These are phyloP conservation scores for Russula olivacea DNA, from an alignment of 768 basidiomycete genomes.

Conservation along the genomic window DNA sequence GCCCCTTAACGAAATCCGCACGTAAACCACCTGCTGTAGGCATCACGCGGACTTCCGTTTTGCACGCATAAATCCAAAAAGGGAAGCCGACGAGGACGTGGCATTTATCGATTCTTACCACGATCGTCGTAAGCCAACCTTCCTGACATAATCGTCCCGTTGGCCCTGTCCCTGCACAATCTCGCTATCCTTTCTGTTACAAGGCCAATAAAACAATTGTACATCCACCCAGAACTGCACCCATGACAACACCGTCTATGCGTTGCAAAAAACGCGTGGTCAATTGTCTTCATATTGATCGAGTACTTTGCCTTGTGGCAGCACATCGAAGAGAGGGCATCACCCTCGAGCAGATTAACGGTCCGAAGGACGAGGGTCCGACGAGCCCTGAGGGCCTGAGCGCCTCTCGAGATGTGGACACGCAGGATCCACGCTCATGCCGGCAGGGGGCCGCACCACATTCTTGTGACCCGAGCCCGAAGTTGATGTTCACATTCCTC, in stretches of 20 bases:
- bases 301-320: neutral
- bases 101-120: slow-evolving; percentile 18
- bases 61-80: slow-evolving; percentile 20
- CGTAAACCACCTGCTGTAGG: slow-evolving; percentile 22
- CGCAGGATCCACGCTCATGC: slow-evolving; percentile 11
- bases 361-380: neutral
- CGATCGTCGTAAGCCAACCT: slow-evolving; percentile 5
- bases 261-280: no score
- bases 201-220: neutral
- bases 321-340: neutral
- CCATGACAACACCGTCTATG: neutral
- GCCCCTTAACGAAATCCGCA: slow-evolving; percentile 18
- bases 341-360: neutral
- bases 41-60: slow-evolving; percentile 20
- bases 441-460: slow-evolving; percentile 2
- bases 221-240: neutral
- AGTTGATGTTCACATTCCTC: neutral
- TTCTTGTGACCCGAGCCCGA: neutral
- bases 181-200: neutral
- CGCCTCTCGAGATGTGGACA: neutral
- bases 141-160: neutral
- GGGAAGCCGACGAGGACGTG: slow-evolving; percentile 17
- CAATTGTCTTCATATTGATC: neutral
- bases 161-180: no score
- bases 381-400: neutral